Evolutionary conservation across 352 stramenopile species (phyloP).

Genomic region (Poterioochromonas sp.): DNA sequence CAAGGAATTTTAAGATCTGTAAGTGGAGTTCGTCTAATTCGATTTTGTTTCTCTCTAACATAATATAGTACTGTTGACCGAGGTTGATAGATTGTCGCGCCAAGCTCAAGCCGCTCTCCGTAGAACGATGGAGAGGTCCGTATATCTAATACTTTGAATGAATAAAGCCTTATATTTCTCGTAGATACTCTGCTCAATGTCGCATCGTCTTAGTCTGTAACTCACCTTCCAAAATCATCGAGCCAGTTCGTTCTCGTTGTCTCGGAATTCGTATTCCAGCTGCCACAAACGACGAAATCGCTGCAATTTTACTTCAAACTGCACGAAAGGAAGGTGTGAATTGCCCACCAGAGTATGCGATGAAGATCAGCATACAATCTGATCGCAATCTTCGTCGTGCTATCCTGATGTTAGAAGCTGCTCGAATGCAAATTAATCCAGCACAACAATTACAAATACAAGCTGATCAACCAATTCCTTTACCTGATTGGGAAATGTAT

Average conservation of each 20-base stretch:
- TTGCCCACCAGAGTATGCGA: slow-evolving; percentile 71
- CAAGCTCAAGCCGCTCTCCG: slow-evolving; percentile 92
- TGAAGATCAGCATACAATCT: slow-evolving; percentile 77
- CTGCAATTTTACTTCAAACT: slow-evolving; percentile 56
- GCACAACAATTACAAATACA: neutral
- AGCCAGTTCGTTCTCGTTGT: slow-evolving; percentile 90
- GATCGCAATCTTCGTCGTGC: slow-evolving; percentile 89
- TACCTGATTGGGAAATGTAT: slow-evolving; percentile 94
- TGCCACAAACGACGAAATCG: slow-evolving; percentile 63
- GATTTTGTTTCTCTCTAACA: slow-evolving; percentile 1
- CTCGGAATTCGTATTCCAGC: slow-evolving; percentile 83
- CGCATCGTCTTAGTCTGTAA: slow-evolving; percentile 94
- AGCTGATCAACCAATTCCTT: slow-evolving; percentile 62
- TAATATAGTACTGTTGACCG: slow-evolving; percentile 77
- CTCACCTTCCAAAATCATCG: slow-evolving; percentile 63
- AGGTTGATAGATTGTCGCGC: slow-evolving; percentile 93
- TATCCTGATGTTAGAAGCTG: slow-evolving; percentile 94
- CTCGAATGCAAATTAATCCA: slow-evolving; percentile 45
- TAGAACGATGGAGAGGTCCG: slow-evolving; percentile 61
- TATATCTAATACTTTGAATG: slow-evolving; percentile 27
- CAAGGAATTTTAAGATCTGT: neutral
- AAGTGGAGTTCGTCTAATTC: neutral
- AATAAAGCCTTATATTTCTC: slow-evolving; percentile 30
- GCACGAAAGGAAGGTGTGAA: slow-evolving; percentile 77
- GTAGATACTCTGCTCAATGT: slow-evolving; percentile 78